A percentile compares a stretch with the other conserved stretches of the same genome.
Evolutionary conservation across 2,329 filamentous ascomycete genomes (phyloP).

Genomic region (Aureobasidium sp.): DNA sequence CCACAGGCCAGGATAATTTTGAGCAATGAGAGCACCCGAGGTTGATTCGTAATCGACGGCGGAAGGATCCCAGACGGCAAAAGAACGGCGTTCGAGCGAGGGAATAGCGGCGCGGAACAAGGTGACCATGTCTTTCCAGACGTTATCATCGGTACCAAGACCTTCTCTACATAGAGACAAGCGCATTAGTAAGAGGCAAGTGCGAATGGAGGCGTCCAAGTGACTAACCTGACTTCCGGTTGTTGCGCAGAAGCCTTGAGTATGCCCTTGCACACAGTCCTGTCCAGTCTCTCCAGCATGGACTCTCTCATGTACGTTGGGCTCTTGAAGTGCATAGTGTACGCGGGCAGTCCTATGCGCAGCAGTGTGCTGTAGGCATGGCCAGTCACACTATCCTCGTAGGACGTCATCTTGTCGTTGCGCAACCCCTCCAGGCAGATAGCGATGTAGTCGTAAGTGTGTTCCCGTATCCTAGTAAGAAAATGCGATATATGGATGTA

Average conservation of each 20-base stretch:
- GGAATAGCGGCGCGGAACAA: constrained; percentile 54
- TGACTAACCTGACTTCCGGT: constrained; percentile 44
- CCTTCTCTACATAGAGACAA: constrained; percentile 38
- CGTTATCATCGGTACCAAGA: constrained; percentile 48
- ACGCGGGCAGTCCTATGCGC: constrained; percentile 41
- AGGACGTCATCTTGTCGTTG: constrained; percentile 5
- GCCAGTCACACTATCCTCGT: constrained; percentile 8
- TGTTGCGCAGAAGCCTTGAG: constrained; percentile 52
- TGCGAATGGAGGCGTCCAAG: not conserved
- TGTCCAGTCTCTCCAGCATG: constrained; percentile 50
- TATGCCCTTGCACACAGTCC: constrained; percentile 50
- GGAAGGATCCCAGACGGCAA: constrained; percentile 52
- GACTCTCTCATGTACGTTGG: constrained; percentile 53
- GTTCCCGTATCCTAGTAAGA: not conserved
- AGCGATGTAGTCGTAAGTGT: not conserved
- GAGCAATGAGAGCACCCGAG: constrained; percentile 54
- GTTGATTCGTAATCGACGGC: constrained; percentile 51
- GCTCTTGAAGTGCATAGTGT: constrained; percentile 53
- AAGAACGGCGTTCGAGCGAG: constrained; percentile 54
- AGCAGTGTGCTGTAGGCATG: constrained; percentile 38
- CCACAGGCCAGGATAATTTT: constrained; percentile 51
- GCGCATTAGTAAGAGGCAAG: not conserved
- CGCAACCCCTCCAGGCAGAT: constrained; percentile 3
- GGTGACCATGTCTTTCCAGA: constrained; percentile 54
- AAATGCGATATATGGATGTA: not conserved